These are phyloP conservation scores for Aureobasidium sp. DNA, from an alignment of 2,329 filamentous ascomycete species.

Conservation along the genomic window DNA sequence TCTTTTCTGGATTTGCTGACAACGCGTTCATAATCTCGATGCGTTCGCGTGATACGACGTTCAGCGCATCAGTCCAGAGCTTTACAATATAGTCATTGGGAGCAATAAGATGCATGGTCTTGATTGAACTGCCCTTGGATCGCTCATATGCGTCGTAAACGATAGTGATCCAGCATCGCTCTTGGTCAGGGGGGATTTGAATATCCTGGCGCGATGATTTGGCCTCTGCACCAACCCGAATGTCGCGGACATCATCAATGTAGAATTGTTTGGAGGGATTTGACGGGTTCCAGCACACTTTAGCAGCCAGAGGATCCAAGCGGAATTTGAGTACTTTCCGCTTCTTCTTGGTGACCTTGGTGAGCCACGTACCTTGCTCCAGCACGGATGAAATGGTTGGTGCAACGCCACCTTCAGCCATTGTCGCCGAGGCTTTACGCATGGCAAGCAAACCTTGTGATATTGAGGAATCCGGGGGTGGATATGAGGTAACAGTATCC, in stretches of 20 bases:
- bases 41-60: constrained; percentile 75
- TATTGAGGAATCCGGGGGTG: constrained; percentile 25
- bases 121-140: constrained; percentile 59
- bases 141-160: constrained; percentile 73
- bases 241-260: constrained; percentile 90
- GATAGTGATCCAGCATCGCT: constrained; percentile 79
- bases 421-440: constrained; percentile 19
- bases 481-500: constrained; percentile 16
- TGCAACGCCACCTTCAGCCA: constrained; percentile 42
- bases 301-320: constrained; percentile 74
- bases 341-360: constrained; percentile 79
- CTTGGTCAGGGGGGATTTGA: constrained; percentile 56
- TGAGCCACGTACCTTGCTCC: constrained; percentile 67
- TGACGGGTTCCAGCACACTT: constrained; percentile 77
- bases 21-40: constrained; percentile 86
- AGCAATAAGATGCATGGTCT: constrained; percentile 82
- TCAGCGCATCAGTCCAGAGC: constrained; percentile 76
- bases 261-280: constrained; percentile 79
- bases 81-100: constrained; percentile 62
- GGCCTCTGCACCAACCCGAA: constrained; percentile 74
- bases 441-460: constrained; percentile 33
- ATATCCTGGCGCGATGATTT: constrained; percentile 85
- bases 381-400: constrained; percentile 71
- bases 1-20: constrained; percentile 66
- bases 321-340: constrained; percentile 64